Base-by-base conservation (phyloP, 140 eudicot genomes). In the Anethum foeniculum region DNA sequence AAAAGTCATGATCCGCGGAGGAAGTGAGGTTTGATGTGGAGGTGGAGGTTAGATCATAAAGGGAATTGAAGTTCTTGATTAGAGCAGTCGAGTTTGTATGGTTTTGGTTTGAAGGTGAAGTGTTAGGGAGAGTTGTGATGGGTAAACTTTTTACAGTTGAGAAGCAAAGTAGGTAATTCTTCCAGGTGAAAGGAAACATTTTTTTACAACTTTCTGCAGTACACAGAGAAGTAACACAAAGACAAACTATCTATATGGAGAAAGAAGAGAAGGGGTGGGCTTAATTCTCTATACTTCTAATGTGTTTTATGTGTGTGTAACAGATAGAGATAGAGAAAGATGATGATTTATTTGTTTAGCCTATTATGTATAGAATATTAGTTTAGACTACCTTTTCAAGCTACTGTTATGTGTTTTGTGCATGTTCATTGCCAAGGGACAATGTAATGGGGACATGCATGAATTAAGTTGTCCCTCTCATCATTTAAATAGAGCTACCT, bases 121-220 rank as follows among this genome's bases (percentile, higher is more conserved):
- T 85, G 14, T 72, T 75, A 7, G 87, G 32, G 44, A 73, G 83
- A 65, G 75, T 49, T 19, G 30, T 74, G 1, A 46, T 14, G 32
- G 82, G 46, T 18, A 85, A 67, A 79, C 85, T 86, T 75, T 88
- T 88, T 85, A 86, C 41, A 16, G 82, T 86, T 83, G 90, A 80
- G 88, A 88, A 80, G 78, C 88, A 88, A 13, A 67, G 43, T 67
- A 83, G 80, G 82, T 77, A 77, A 75, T 67, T 84, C 69, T 88
- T 88, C 88, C 82, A 76, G 36, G 85, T 44, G 51, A 88, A 69
- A 77, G 28, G 80, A 16, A 87, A 82, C 92, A 88, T 88, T 38
- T 79, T 79, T n/a, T 74, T 38, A 36, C 69, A 62, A 25, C 69
- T 62, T 62, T 25, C 69, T 62, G 69, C 69, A 25, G 69, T 0